Conservation (phyloP, 2,329 filamentous ascomycete genomes). For the Fusarium oligoseptatum region DNA sequence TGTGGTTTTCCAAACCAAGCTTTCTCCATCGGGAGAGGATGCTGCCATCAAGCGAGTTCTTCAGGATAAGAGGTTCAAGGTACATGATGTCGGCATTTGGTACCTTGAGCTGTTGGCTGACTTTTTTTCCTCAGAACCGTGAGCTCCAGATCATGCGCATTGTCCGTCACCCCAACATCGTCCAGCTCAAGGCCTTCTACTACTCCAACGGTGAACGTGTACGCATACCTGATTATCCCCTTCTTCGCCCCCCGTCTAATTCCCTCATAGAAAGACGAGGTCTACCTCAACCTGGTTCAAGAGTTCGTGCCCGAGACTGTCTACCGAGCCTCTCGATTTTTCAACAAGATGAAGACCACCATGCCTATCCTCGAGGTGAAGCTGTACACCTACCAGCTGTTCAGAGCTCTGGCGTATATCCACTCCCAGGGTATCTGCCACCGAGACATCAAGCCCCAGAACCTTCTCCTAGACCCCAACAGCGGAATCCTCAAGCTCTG, state of each 20-base stretch:
- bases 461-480: constrained; percentile 90
- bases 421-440: constrained; percentile 99
- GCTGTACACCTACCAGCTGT: constrained; percentile 99
- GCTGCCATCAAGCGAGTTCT: constrained; percentile 99
- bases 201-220: constrained; percentile 99
- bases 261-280: constrained; percentile 85
- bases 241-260: constrained; percentile 25
- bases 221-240: constrained; percentile 50
- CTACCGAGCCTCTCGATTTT: constrained; percentile 97
- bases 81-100: constrained; percentile 53
- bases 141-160: constrained; percentile 99
- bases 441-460: constrained; percentile 99
- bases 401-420: constrained; percentile 97
- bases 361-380: constrained; percentile 99
- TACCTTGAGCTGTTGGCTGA: constrained; percentile 28
- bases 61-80: constrained; percentile 99
- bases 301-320: constrained; percentile 99
- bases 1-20: constrained; percentile 98
- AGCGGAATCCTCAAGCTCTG: constrained; percentile 96
- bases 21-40: constrained; percentile 97
- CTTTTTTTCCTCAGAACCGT: constrained; percentile 79
- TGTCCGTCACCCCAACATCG: constrained; percentile 98
- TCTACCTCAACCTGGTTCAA: constrained; percentile 97
- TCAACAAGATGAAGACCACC: constrained; percentile 99
- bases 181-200: constrained; percentile 99